phyloP scores from a whole-genome alignment of 257 asterid genomes.

The Petunia axillaris region DNA sequence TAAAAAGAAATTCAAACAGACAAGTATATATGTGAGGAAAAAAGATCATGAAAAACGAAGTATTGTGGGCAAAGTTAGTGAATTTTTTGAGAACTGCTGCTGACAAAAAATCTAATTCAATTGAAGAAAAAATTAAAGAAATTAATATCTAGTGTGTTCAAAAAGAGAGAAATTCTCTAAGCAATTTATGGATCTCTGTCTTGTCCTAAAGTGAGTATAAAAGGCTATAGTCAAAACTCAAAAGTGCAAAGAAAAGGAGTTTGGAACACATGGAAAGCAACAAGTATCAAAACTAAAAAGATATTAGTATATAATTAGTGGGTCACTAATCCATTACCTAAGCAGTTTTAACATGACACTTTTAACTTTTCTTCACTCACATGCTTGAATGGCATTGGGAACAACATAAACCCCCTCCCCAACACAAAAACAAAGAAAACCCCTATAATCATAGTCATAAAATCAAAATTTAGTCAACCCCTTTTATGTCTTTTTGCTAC shows the following conservation, averaged over 20 bases:
- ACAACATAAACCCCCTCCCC: conserved; percentile 46
- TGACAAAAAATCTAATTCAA: background rate
- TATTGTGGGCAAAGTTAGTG: background rate
- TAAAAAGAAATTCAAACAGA: too few species aligned
- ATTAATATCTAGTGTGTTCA: background rate
- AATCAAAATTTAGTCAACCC: conserved; percentile 43
- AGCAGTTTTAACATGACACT: conserved; percentile 46
- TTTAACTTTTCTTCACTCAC: conserved; percentile 52
- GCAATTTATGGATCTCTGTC: conserved; percentile 50
- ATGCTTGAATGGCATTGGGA: conserved; percentile 80
- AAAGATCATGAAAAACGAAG: background rate
- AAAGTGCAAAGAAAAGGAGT: conserved; percentile 47
- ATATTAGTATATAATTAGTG: conserved; percentile 32
- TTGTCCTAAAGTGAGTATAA: conserved; percentile 50
- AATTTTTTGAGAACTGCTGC: background rate
- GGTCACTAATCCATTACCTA: conserved; percentile 42
- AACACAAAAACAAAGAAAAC: conserved; percentile 1
- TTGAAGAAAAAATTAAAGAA: conserved; percentile 6
- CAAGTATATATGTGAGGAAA: background rate
- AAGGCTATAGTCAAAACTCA: conserved; percentile 83
- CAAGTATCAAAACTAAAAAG: conserved; percentile 34
- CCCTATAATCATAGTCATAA: conserved; percentile 38
- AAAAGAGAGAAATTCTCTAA: conserved; percentile 26
- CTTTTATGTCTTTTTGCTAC: conserved; percentile 45
- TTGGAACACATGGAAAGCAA: conserved; percentile 37